A percentile compares a stretch with the other conserved stretches of the same genome.
phyloP scores from a whole-genome alignment of 805 yeast species.

The Pichia kluyveri region DNA sequence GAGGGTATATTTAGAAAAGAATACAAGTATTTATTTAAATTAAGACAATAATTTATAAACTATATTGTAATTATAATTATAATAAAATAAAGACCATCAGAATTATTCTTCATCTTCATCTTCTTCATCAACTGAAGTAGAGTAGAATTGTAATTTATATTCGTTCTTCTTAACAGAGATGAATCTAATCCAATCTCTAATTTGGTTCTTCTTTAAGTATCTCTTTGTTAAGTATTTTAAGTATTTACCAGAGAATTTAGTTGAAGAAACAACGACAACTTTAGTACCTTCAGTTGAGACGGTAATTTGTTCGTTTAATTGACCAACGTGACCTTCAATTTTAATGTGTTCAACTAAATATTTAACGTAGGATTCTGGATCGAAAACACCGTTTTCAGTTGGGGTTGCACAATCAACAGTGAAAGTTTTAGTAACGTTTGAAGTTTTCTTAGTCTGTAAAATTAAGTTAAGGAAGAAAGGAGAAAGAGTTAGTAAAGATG shows the following conservation, averaged over 20 bases:
- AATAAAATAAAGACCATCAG: conserved; percentile 1
- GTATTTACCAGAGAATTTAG: conserved; percentile 99
- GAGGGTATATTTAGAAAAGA: conserved; percentile 2
- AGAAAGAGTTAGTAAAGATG: conserved; percentile 7
- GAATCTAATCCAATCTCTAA: conserved; percentile 99
- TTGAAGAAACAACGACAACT: conserved; percentile 78
- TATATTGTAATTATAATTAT: neutral
- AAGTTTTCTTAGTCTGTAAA: conserved; percentile 64
- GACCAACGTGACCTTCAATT: conserved; percentile 93
- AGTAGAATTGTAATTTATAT: conserved; percentile 98
- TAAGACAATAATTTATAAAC: conserved; percentile 1
- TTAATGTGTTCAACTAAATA: conserved; percentile 98
- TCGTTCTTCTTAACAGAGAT: conserved; percentile 91
- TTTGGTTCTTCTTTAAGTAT: conserved; percentile 99
- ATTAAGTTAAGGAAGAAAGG: neutral
- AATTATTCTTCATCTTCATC: conserved; percentile 67
- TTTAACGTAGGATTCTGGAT: conserved; percentile 95
- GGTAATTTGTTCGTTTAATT: conserved; percentile 92
- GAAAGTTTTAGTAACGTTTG: conserved; percentile 75
- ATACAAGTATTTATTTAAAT: conserved; percentile 1
- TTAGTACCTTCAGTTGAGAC: conserved; percentile 81
- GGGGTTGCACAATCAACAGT: conserved; percentile 96
- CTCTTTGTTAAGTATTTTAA: conserved; percentile 99
- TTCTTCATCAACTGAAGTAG: conserved; percentile 90
- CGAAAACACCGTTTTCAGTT: conserved; percentile 94